These are phyloP conservation scores for Echinochloa phyllopogon DNA, from an alignment of 176 grass and related monocot species.

Conservation along the genomic window DNA sequence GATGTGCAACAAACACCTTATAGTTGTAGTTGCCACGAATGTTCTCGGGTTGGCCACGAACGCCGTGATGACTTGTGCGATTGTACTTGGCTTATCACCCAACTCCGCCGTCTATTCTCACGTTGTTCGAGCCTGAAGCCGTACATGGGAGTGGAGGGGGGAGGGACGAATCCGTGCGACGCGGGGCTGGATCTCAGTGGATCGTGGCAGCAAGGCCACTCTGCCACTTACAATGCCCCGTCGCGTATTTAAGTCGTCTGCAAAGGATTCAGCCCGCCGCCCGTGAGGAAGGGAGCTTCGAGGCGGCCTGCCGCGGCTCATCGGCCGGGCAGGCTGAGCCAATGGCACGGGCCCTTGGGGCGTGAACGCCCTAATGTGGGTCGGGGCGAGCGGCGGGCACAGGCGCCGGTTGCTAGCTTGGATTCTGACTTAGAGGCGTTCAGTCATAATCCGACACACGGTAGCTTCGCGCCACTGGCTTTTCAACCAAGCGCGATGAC, in stretches of 20 bases:
- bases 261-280: conserved; percentile 46
- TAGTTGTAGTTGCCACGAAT: no score
- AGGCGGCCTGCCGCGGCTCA: background rate
- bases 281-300: conserved; percentile 44
- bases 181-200: conserved; percentile 57
- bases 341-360: background rate
- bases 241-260: conserved; percentile 57
- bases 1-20: no score
- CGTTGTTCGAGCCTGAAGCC: no score
- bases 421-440: conserved; percentile 70
- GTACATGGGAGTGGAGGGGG: no score
- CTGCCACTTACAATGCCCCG: conserved; percentile 63
- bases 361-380: background rate
- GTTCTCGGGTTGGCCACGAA: no score
- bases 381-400: conserved; percentile 11
- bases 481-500: no score
- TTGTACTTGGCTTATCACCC: no score
- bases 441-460: conserved; percentile 59
- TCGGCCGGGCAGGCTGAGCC: background rate
- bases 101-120: no score
- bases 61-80: no score
- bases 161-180: conserved; percentile 30
- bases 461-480: no score
- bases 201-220: conserved; percentile 68
- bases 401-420: conserved; percentile 53